phyloP scores from a whole-genome alignment of 306 rosid genomes.

The Sechiopsis laciniata region DNA sequence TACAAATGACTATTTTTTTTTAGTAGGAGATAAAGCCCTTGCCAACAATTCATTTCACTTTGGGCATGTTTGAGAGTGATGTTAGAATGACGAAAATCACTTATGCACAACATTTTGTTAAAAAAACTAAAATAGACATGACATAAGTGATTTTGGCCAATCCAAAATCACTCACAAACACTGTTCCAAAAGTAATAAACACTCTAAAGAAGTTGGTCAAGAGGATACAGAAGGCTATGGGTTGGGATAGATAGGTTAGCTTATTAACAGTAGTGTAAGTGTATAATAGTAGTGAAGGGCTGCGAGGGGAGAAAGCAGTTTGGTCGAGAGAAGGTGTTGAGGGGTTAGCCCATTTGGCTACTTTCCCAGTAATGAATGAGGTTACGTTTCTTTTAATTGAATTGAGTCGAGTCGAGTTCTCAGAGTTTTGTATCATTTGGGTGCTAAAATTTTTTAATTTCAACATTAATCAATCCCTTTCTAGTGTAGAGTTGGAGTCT shows the following conservation, averaged over 20 bases:
- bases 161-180: too few relatives aligned
- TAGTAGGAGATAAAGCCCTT: too few relatives aligned
- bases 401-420: not conserved
- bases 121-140: too few relatives aligned
- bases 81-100: too few relatives aligned
- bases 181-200: too few relatives aligned
- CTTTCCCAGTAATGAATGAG: not conserved
- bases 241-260: conserved; percentile 1
- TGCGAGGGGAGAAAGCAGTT: not conserved
- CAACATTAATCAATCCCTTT: not conserved
- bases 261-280: not conserved
- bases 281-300: too few relatives aligned
- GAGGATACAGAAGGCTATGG: not conserved
- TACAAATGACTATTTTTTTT: too few relatives aligned
- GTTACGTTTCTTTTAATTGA: too few relatives aligned
- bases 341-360: not conserved
- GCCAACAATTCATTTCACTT: too few relatives aligned
- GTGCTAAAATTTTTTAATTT: not conserved
- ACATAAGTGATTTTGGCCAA: too few relatives aligned
- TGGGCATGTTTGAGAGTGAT: too few relatives aligned
- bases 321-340: not conserved
- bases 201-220: not conserved
- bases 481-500: not conserved
- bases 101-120: too few relatives aligned
- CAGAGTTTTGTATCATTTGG: not conserved